A percentile compares a stretch with the other conserved stretches of the same genome.
phyloP scores from a whole-genome alignment of 768 basidiomycete species.

The Hypsizygus marmoreus region DNA sequence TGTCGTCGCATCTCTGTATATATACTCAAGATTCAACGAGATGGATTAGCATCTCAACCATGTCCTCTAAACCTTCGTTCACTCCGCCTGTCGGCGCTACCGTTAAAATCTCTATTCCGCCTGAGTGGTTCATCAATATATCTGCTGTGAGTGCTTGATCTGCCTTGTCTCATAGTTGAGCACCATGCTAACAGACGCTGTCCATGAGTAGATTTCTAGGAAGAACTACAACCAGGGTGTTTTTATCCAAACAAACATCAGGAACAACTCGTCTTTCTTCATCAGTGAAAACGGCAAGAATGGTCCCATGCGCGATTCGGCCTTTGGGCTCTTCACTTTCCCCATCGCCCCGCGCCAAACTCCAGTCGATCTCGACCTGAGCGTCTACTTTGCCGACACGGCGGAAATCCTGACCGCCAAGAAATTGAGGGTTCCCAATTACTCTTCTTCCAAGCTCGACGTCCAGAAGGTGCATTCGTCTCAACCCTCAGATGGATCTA shows the following conservation, averaged over 20 bases:
- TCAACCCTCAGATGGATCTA: not conserved
- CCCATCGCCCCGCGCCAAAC: conserved; percentile 5
- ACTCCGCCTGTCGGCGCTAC: conserved; percentile 3
- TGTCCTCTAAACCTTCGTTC: conserved; percentile 7
- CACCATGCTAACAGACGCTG: too few relatives aligned
- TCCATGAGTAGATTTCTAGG: conserved; percentile 1
- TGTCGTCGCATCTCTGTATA: too few relatives aligned
- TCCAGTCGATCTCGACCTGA: conserved; percentile 1
- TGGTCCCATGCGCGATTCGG: conserved; percentile 2
- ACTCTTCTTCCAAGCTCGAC: conserved; percentile 5
- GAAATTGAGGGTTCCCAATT: not conserved
- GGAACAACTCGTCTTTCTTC: not conserved
- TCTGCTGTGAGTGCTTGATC: conserved; percentile 8
- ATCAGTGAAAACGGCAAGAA: not conserved
- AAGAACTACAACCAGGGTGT: conserved; percentile 8
- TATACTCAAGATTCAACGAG: too few relatives aligned
- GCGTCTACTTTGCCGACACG: not conserved
- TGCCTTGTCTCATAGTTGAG: too few relatives aligned
- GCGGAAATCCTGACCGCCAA: not conserved
- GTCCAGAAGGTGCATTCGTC: conserved; percentile 3
- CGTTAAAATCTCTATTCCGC: conserved; percentile 1
- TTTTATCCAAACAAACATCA: conserved; percentile 3
- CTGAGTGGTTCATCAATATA: conserved; percentile 9
- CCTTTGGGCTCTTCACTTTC: conserved; percentile 1
- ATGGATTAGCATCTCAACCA: too few relatives aligned